Evolutionary conservation across 306 rosid species (phyloP), one percentile per base, ranked within the genome.

Genomic region (Quercus parvula): DNA sequence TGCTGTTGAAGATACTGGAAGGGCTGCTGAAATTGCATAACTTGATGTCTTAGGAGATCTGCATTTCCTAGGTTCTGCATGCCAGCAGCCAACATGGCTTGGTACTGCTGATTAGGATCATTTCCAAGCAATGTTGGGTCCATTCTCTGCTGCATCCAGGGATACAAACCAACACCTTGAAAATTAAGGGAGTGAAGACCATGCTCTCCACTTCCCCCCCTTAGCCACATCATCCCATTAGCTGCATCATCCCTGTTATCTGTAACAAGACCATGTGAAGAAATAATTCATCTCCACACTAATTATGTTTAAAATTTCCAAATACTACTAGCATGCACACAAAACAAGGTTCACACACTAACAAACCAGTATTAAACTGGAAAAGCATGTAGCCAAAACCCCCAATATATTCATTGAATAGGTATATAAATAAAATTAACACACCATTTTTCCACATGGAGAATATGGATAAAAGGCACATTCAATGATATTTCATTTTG

Each of bases 131-230:
- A 31, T 6, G 91, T 25, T 18, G 97, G 85, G 81, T 91, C 94
- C 74, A 91, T 24, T 82, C 94, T 84, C 85, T 89, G 97, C 80
- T 91, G 96, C 90, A 90, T 88, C 97, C 96, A 93, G 1, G 97
- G 97, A 78, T 85, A 79, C 85, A 90, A 74, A 63, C 96, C 89
- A 66, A 86, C 83, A 41, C 92, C 84, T 83, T 87, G 97, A 80
- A 91, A 91, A 75, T 86, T 93, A 61, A 89, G 61, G 75, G 96
- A 88, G 76, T 83, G 90, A 61, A 87, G 85, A 76, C 87, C 87
- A 33, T 86, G 91, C 61, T 91, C 97, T 75, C 90, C 90, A 7
- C 87, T 72, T 76, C 87, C 94, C 33, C 97, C 93, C 81, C 90
- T 83, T 67, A 91, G 80, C 94, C 92, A 91, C 94, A 93, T 93